Evolutionary conservation across 495 filamentous ascomycete genomes (phyloP), one percentile per base, ranked within the genome.

Genomic region (Trypethelium eluteriae): DNA sequence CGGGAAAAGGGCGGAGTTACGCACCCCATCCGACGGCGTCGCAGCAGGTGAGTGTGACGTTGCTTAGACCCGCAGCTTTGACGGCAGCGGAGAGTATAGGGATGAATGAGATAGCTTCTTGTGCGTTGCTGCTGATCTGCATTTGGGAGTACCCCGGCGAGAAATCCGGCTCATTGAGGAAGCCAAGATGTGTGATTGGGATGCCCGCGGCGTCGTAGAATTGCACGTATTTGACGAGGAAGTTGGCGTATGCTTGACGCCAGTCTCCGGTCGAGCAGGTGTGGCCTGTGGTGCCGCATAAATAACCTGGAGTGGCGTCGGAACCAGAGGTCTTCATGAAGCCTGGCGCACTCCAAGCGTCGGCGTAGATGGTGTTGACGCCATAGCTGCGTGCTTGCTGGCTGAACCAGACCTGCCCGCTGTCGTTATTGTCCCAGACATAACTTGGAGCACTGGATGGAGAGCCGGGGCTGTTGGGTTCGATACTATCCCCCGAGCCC

Each of bases 281-380:
- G 6, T 79, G 70, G 4, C 76, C 76, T 1, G 77, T 73, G 1
- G 82, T 79, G 25, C 83, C 79, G 72, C 84, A 85, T 38, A 82
- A 70, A 62, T 78, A 81, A n/a, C 79, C 78, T 59, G 80, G 76
- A 47, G 76, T 75, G 46, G 67, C 66, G 47, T 80, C 73, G 35
- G 74, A 69, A 14, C 74, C 71, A 68, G 81, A 82, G 6, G 80
- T 84, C 72, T 85, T 86, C 83, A 86, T 85, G 74, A 79, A 86
- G 0, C 79, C 81, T 0, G 82, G 82, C 0, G 82, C 83, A 39
- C 76, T 80, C 83, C 83, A 85, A 0, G 83, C 83, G 73, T 86
- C 77, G 1, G 82, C 81, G 67, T 84, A 85, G 62, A 83, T 75
- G 0, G 72, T 76, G 38, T 74, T 78, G 3, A 81, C 78, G 3